Evolutionary conservation across 148 eudicot species (phyloP).

Genomic region (Fagopyrum homotropicum): DNA sequence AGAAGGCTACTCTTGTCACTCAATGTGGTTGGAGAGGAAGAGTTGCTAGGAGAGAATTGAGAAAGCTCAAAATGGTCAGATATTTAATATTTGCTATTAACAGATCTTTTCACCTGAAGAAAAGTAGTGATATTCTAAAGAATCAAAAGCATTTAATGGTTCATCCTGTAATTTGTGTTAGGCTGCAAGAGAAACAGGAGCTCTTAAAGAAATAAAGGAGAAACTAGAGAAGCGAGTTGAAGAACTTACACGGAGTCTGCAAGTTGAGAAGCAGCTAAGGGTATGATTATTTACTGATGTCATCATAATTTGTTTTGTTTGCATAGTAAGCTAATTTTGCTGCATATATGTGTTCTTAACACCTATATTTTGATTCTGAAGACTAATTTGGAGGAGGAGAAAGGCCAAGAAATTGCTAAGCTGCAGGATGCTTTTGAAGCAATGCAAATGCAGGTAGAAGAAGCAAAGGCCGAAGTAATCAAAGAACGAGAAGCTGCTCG

Average conservation of each 20-base stretch:
- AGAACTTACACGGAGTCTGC: constrained; percentile 97
- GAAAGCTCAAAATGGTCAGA: constrained; percentile 89
- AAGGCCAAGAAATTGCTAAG: constrained; percentile 76
- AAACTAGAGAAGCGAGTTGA: constrained; percentile 96
- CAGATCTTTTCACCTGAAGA: background rate
- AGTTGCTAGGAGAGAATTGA: constrained; percentile 81
- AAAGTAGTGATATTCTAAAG: constrained; percentile 6
- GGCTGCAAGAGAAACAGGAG: constrained; percentile 99
- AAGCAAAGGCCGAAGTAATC: constrained; percentile 51
- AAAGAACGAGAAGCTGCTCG: constrained; percentile 82
- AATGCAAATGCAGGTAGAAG: constrained; percentile 64
- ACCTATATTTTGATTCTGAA: background rate
- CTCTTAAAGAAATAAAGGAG: constrained; percentile 94
- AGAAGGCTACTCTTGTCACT: constrained; percentile 67
- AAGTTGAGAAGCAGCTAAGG: constrained; percentile 86
- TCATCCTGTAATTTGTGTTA: constrained; percentile 12
- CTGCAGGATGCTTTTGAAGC: constrained; percentile 69
- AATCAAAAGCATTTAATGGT: no score
- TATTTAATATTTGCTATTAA: no score
- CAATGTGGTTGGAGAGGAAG: constrained; percentile 96
- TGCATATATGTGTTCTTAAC: background rate
- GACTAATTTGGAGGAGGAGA: constrained; percentile 61
- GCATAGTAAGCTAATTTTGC: no score
- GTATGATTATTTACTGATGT: constrained; percentile 22
- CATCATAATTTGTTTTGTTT: background rate